Evolutionary conservation across 2,329 filamentous ascomycete genomes (phyloP), one percentile per base, ranked within the genome.

Genomic region (Aspergillus luchuensis): DNA sequence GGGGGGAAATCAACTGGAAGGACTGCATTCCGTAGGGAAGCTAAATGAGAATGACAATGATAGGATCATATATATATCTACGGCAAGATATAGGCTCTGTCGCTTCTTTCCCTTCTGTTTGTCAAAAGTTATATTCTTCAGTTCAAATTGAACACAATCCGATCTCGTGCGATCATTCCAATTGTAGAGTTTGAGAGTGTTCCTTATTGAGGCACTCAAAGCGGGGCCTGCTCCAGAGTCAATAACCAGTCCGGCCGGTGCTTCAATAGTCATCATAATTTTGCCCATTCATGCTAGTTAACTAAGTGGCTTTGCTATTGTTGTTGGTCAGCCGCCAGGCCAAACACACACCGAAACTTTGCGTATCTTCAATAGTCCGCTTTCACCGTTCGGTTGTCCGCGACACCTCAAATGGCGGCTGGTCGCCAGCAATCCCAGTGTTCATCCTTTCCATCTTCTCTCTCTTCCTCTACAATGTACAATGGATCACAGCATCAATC

Each of bases 301-400:
- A 36, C 33, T 36, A 36, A 36, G 45, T 47, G 51, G 8, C 25
- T 30, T 33, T 49, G 41, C 50, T 43, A 58, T 49, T 58, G 43
- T 58, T 58, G 50, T 59, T 58, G 41, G 30, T 49, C 39, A 17
- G 47, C 54, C 51, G 49, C 45, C 60, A 30, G n/a, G 7, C 41
- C 8, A 45, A 30, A 50, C 25, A 30, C 47, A 67, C 66, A 67
- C 64, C 64, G 66, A 65, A 67, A 66, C 56, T 67, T 67, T 61
- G 65, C 62, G 58, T 57, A 59, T 61, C 41, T 57, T 56, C 57
- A 56, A 57, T 58, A 47, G 58, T 57, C 50, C 28, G 19, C 47
- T 25, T 50, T 54, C 50, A 41, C 57, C 59, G 51, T 56, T 53
- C 45, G 48, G 41, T 54, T 45, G 51, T 50, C 50, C 52, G 45